Base-by-base conservation (phyloP, 1,284 basidiomycete genomes). In the Somion occarium region DNA sequence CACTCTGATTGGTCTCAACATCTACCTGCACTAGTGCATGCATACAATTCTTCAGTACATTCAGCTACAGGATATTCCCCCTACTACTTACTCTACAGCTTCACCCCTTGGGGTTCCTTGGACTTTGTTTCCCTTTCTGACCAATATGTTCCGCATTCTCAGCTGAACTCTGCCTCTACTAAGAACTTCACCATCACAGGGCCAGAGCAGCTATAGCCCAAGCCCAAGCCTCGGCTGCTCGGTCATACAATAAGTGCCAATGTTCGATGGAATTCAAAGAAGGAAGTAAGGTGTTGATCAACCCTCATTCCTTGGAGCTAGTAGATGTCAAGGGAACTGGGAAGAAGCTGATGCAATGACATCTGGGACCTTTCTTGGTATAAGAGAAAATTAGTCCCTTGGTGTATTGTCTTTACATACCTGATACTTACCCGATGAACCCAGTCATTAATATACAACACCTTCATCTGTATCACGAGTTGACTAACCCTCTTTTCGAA, bases 301-400 rank as follows among this genome's bases (percentile, higher is more conserved):
- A 69, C 38, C 66, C 68, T 3, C 64, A 68, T 44, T 54, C 56
- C 0, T 46, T 68, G 13, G 48, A 69, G 47, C 52, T 64, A 34
- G 49, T 56, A 0, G 52, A 66, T 39, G 19, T 45, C n/a, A 55
- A 64, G 55, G 63, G 67, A 2, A 56, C 58, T 26, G 67, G 67
- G 4, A 44, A 38, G 3, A 71, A 72, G 48, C 54, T 73, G 2
- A 54, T 66, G 0, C 60, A 63, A n/a, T 38, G 62, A 0, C 53
- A 53, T 7, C 59, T 67, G 0, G 70, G 70, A 5, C 71, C 69
- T 0, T 72, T 71, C 51, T 60, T 62, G 38, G 53, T 72, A 0
- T 44, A 59, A 7, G 56, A 68, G 42, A 48, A 56, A 12, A 50
- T 72, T 5, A 65, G 59, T 23, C 58, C 59, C 0, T 37, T 59